Percentiles rank a stretch among this genome's conserved stretches.
phyloP scores from a whole-genome alignment of 805 yeast species.

The Starmerella potacharoeniae region DNA sequence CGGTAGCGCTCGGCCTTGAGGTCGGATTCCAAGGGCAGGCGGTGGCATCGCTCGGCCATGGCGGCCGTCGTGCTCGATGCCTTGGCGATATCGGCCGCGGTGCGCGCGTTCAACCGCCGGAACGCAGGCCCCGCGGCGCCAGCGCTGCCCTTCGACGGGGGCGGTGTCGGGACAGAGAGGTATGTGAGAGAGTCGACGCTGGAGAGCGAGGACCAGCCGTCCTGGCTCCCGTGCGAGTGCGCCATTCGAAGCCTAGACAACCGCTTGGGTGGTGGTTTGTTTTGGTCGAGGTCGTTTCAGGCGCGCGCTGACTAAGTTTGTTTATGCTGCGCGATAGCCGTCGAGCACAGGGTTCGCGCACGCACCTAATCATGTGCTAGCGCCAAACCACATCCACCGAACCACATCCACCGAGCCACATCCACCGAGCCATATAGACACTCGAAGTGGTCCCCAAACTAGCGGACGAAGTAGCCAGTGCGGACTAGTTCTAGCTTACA shows the following conservation, averaged over 20 bases:
- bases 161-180: neutral
- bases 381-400: too few species aligned
- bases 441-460: too few species aligned
- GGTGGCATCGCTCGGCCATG: neutral
- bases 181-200: neutral
- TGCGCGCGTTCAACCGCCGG: conserved; percentile 4
- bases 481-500: too few species aligned
- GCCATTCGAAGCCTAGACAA: neutral
- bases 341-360: too few species aligned
- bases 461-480: too few species aligned
- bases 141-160: neutral
- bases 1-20: conserved; percentile 1
- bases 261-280: neutral
- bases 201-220: conserved; percentile 1
- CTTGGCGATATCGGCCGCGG: neutral
- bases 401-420: too few species aligned
- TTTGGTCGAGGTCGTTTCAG: neutral
- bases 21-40: neutral
- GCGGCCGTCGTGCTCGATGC: neutral
- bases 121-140: neutral
- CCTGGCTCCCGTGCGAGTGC: neutral
- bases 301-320: neutral
- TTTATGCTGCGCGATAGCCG: conserved; percentile 1
- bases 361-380: neutral
- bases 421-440: too few species aligned